phyloP scores from a whole-genome alignment of 1,284 basidiomycete species.

The Naganishia albida region DNA sequence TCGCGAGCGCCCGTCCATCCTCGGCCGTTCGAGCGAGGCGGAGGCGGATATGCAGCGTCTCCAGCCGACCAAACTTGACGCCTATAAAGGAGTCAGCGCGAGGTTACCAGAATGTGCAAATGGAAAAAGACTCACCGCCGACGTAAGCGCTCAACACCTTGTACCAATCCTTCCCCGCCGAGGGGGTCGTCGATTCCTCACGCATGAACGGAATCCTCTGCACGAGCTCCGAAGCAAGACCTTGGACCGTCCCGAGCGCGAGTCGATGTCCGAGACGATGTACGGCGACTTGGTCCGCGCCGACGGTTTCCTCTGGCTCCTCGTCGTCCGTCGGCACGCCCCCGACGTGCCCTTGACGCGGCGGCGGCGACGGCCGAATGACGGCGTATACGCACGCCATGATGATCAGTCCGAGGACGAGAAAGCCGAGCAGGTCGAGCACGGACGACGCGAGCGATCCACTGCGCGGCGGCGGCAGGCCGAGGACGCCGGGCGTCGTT shows the following conservation, averaged over 20 bases:
- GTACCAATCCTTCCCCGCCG: conserved; percentile 23
- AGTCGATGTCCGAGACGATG: not conserved
- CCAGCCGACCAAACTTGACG: conserved; percentile 16
- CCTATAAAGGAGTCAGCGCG: conserved; percentile 3
- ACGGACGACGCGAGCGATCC: not conserved
- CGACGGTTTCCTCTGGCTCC: not conserved
- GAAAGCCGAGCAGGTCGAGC: not conserved
- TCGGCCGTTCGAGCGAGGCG: conserved; percentile 23
- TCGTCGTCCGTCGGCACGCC: conserved; percentile 6
- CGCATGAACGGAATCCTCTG: not conserved
- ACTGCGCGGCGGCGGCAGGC: not conserved
- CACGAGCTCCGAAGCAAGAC: conserved; percentile 1
- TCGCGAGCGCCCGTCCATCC: conserved; percentile 4
- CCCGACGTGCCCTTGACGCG: not conserved
- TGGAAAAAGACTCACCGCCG: conserved; percentile 25
- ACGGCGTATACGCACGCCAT: conserved; percentile 7
- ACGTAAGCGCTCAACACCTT: conserved; percentile 22
- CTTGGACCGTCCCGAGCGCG: conserved; percentile 16
- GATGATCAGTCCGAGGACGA: conserved; percentile 1
- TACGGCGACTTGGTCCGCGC: not conserved
- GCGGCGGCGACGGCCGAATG: not conserved
- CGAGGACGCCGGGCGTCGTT: not conserved
- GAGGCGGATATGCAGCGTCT: conserved; percentile 12
- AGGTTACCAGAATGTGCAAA: not conserved
- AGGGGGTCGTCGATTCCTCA: not conserved